Evolutionary conservation across 73 alveolate genomes (phyloP), one percentile per base, ranked within the genome.

Genomic region (Tetrahymena elliotti): DNA sequence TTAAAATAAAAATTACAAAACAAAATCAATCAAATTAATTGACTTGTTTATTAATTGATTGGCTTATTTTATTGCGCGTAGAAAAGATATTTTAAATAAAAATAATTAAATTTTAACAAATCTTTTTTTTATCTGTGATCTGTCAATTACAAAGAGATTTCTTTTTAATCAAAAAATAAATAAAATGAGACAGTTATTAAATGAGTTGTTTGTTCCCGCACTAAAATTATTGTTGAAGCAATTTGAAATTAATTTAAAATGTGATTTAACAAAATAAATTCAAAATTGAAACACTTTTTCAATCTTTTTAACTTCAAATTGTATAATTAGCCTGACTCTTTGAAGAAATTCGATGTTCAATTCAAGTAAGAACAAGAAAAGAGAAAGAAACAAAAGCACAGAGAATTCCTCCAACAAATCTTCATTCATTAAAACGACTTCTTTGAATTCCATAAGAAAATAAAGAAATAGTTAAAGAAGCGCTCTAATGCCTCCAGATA

Each of bases 341-440:
- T 88, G 41, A 94, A 94, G 52, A 94, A 88, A 88, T 94, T 94
- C 39, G 96, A 94, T 84, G 83, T 94, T 24, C 52, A 93, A 94
- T 84, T 94, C 38, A 84, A 52, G 47, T 93, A 94, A 41, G 96
- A 94, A 35, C 52, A 94, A 53, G 96, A 94, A 33, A 94, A 93
- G 92, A 94, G 99, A 82, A 99, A 97, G 97, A 99, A 98, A 83
- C 97, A 98, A 13, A 96, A 98, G 47, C 99, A 99, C 93, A 98
- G 96, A 97, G 99, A 98, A 96, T 97, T 99, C 93, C 95, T 99
- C 93, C 96, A 98, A 83, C 98, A 98, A 83, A 95, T 99, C 34
- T 95, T 97, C 35, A 97, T 96, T 41, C 98, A 98, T 84, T 97
- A 98, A 93, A 98, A 96, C 41, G 98, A 97, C 68, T 99, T 98